Evolutionary conservation across 2,329 filamentous ascomycete species (phyloP).

Genomic region (Aspergillus sp.): DNA sequence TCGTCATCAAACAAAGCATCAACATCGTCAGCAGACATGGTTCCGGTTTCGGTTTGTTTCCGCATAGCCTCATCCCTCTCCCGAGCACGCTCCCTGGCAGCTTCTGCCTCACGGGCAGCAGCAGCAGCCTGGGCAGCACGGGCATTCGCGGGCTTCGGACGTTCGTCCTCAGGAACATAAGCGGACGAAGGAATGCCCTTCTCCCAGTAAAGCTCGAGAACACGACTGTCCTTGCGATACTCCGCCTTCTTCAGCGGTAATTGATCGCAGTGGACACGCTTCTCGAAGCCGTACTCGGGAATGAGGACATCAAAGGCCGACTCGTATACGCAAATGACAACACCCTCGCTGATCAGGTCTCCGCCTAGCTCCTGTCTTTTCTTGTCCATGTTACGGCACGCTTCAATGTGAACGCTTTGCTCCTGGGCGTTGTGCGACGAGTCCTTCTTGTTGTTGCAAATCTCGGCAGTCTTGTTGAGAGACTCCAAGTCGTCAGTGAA

Average conservation of each 20-base stretch:
- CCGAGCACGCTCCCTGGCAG: constrained; percentile 69
- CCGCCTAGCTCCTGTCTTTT: constrained; percentile 77
- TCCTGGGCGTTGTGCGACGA: constrained; percentile 95
- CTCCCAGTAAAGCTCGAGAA: constrained; percentile 98
- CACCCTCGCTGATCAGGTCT: constrained; percentile 89
- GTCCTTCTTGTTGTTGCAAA: constrained; percentile 98
- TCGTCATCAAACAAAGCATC: constrained; percentile 95
- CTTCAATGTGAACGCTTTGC: constrained; percentile 97
- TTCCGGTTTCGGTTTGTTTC: constrained; percentile 89
- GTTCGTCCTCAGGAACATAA: constrained; percentile 93
- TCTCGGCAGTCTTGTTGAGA: constrained; percentile 83
- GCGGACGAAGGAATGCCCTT: constrained; percentile 95
- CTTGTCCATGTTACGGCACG: constrained; percentile 92
- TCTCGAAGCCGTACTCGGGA: constrained; percentile 97
- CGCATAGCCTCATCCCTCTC: constrained; percentile 86
- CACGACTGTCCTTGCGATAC: constrained; percentile 89
- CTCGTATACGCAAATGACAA: constrained; percentile 95
- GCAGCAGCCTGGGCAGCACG: constrained; percentile 67
- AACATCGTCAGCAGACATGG: constrained; percentile 84
- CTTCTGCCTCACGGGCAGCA: constrained; percentile 71
- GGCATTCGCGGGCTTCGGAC: constrained; percentile 72
- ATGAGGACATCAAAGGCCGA: constrained; percentile 97
- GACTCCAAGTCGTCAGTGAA: constrained; percentile 84
- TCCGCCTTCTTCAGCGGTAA: constrained; percentile 97
- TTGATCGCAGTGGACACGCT: constrained; percentile 97